A percentile compares a stretch with the other conserved stretches of the same genome.
Evolutionary conservation across 306 rosid genomes (phyloP).

Genomic region (Citrullus colocynthis): DNA sequence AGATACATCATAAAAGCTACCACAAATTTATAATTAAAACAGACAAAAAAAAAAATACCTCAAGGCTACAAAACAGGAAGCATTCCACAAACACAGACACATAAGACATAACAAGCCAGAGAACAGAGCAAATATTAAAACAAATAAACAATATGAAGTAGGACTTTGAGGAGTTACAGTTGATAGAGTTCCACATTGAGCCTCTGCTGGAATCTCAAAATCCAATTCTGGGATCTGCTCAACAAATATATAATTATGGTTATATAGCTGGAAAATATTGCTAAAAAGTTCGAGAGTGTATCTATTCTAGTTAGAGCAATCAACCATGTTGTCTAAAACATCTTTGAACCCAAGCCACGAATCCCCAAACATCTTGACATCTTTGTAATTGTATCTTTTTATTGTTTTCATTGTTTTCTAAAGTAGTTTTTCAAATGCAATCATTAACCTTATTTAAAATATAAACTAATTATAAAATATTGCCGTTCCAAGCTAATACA

Average conservation of each 20-base stretch:
- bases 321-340: background rate
- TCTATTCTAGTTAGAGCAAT: background rate
- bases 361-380: background rate
- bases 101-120: background rate
- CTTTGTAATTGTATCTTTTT: background rate
- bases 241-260: conserved; percentile 5
- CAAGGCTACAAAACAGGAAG: background rate
- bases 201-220: conserved; percentile 91
- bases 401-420: background rate
- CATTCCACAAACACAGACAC: background rate
- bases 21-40: background rate
- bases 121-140: background rate
- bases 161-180: conserved; percentile 41
- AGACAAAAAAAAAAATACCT: background rate
- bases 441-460: background rate
- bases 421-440: background rate
- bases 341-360: background rate
- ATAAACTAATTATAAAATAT: background rate
- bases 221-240: conserved; percentile 86
- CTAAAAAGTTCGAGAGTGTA: background rate
- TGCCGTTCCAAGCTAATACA: background rate
- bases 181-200: conserved; percentile 83
- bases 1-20: background rate
- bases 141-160: background rate
- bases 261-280: background rate